Evolutionary conservation across 495 filamentous ascomycete species (phyloP).

Genomic region (Viridothelium virens): DNA sequence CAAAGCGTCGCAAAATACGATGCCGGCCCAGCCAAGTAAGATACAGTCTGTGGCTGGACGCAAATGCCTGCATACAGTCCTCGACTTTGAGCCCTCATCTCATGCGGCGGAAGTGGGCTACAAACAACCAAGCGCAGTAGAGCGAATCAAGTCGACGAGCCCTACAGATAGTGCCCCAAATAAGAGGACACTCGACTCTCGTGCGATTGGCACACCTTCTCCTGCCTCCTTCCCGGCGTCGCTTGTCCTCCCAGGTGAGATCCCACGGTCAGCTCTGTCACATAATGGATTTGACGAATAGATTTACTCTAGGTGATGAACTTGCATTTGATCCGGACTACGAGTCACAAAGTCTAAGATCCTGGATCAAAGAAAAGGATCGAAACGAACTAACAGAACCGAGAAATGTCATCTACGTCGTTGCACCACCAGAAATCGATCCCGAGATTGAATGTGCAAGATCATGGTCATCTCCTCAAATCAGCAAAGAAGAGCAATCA

Average conservation of each 20-base stretch:
- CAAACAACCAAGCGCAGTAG: not conserved
- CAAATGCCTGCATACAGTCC: slow-evolving; percentile 11
- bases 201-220: slow-evolving; percentile 3
- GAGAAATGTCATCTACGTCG: slow-evolving; percentile 50
- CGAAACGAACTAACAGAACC: slow-evolving; percentile 47
- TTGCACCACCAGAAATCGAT: slow-evolving; percentile 37
- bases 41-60: not conserved
- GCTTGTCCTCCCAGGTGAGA: slow-evolving; percentile 44
- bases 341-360: slow-evolving; percentile 50
- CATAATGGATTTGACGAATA: not conserved
- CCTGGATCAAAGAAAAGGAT: slow-evolving; percentile 44
- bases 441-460: slow-evolving; percentile 32
- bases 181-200: slow-evolving; percentile 14
- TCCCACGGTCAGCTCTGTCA: not conserved
- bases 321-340: slow-evolving; percentile 48
- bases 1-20: not conserved
- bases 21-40: not conserved
- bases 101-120: slow-evolving; percentile 15
- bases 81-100: slow-evolving; percentile 7
- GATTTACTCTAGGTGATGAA: slow-evolving; percentile 41
- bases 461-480: slow-evolving; percentile 34
- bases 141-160: not conserved
- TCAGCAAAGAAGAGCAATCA: not conserved
- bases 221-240: slow-evolving; percentile 48
- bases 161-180: not conserved